Base-by-base conservation (phyloP, 305 asterid genomes). In the Fraxinus albicans region DNA sequence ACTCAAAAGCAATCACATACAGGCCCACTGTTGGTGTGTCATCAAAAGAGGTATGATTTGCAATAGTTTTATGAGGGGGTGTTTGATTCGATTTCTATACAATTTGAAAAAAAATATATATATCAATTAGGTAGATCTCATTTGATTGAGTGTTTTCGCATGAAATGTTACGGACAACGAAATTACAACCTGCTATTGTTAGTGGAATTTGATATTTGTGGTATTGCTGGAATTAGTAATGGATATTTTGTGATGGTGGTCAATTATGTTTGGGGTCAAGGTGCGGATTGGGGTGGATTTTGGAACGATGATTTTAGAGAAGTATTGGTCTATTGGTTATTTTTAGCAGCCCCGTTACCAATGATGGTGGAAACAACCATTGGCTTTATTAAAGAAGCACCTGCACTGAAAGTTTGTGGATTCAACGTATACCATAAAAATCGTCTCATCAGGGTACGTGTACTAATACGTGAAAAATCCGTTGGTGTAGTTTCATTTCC, bases 331-430 rank as follows among this genome's bases (percentile, higher is more conserved):
- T 7, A 75, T 70, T 58, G 70, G 44, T 47, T 80, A 42, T 76
- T 76, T 85, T 25, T 25, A 25, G 27, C 27, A 25, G 27, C 27
- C 27, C 27, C 27, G 27, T 25, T 25, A 25, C 27, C 27, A 25
- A 25, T 25, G 27, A 25, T 25, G 27, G 27, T 91, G 88, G 90
- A 89, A 86, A 92, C 97, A 76, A 86, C 82, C 84, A 86, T 95
- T 88, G 99, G 99, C 77, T 95, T 90, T 90, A 93, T 89, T 69
- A 91, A 94, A 90, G 99, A 93, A 84, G 94, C 97, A 86, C 99
- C 98, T 72, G 91, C 84, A 31, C 88, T 93, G 77, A 72, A 73
- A 79, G 86, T 96, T 76, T 83, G 86, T 86, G 99, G 99, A 80
- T 96, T 90, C 89, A 96, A 96, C 83, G 84, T 96, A 47, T 95